phyloP scores from a whole-genome alignment of 345 rosid species.

The Populus ilicifolia region DNA sequence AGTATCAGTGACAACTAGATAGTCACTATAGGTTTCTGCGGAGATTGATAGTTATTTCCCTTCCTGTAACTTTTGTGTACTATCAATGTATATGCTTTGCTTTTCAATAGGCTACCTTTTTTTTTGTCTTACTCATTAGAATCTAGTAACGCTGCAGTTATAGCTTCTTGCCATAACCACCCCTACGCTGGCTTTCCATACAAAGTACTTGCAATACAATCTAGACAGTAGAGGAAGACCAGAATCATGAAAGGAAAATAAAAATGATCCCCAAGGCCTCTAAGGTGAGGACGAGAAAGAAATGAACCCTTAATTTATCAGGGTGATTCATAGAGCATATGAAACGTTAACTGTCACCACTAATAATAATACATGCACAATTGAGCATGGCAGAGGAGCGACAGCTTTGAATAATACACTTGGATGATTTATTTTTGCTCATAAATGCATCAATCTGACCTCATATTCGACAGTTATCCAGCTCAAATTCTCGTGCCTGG shows the following conservation, averaged over 20 bases:
- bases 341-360: background rate
- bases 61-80: conserved; percentile 14
- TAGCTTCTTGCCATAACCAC: conserved; percentile 1
- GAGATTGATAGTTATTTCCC: background rate
- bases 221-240: background rate
- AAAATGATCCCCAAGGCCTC: background rate
- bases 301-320: background rate
- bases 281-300: background rate
- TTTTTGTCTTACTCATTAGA: conserved; percentile 6
- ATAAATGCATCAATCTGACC: conserved; percentile 18
- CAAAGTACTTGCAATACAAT: background rate
- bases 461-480: background rate
- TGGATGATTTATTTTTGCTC: conserved; percentile 8
- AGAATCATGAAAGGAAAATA: background rate
- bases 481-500: background rate
- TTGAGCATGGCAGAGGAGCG: conserved; percentile 2
- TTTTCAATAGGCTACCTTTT: conserved; percentile 8
- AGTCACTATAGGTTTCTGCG: background rate
- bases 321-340: background rate
- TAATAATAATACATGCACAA: conserved; percentile 9
- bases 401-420: background rate
- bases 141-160: background rate
- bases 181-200: conserved; percentile 3
- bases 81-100: conserved; percentile 16
- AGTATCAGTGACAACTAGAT: background rate